Evolutionary conservation across 2,329 filamentous ascomycete genomes (phyloP).

Genomic region (Xylaria sp.): DNA sequence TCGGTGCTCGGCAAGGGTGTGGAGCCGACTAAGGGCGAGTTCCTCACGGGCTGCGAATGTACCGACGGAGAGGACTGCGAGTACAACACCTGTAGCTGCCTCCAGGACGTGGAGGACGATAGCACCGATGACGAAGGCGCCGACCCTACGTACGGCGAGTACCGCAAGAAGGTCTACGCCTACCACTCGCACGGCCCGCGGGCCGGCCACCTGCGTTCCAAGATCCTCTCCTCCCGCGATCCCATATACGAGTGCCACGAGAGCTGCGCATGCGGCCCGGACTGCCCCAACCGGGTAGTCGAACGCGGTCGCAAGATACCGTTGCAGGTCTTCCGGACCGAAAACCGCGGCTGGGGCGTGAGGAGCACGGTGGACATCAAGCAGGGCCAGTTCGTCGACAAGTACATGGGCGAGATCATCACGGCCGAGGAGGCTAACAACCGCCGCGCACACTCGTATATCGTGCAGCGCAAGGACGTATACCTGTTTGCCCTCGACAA

Average conservation of each 20-base stretch:
- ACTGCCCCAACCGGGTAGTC: conserved; percentile 76
- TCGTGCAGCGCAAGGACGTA: conserved; percentile 68
- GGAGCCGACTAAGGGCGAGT: conserved; percentile 59
- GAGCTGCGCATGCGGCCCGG: conserved; percentile 64
- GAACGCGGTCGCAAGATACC: conserved; percentile 72
- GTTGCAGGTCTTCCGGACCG: conserved; percentile 76
- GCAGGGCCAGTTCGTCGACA: conserved; percentile 77
- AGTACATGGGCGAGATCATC: conserved; percentile 74
- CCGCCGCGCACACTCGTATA: conserved; percentile 59
- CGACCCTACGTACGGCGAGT: conserved; percentile 44
- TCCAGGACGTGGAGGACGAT: conserved; percentile 52
- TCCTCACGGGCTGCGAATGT: conserved; percentile 73
- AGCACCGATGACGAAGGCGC: conserved; percentile 55
- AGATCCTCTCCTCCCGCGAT: conserved; percentile 54
- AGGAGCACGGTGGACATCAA: conserved; percentile 65
- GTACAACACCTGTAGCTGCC: conserved; percentile 68
- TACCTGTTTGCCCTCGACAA: conserved; percentile 86
- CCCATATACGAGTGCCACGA: conserved; percentile 82
- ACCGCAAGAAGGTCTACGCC: conserved; percentile 54
- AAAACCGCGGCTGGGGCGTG: conserved; percentile 76
- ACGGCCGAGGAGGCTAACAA: conserved; percentile 64
- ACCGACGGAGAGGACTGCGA: conserved; percentile 64
- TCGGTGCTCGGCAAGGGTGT: conserved; percentile 65
- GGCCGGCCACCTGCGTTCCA: conserved; percentile 55
- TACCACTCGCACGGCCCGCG: conserved; percentile 62